A percentile compares a stretch with the other conserved stretches of the same genome.
Evolutionary conservation across 1,284 basidiomycete genomes (phyloP).

Genomic region (Cutaneotrichosporon cavernicola): DNA sequence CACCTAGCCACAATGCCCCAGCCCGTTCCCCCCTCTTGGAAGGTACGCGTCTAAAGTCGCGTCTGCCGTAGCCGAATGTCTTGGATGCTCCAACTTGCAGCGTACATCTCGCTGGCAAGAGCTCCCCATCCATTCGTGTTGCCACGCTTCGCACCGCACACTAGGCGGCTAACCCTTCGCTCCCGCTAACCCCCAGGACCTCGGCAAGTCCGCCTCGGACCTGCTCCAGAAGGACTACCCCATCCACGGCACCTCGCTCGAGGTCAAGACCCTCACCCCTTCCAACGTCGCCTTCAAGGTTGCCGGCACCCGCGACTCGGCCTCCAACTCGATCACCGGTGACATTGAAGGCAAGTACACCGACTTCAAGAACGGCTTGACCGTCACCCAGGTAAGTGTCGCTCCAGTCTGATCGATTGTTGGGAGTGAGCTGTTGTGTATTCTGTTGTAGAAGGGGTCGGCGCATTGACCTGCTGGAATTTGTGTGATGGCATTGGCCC

Average conservation of each 20-base stretch:
- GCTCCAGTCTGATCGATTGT: neutral
- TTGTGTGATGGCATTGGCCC: neutral
- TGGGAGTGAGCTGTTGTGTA: neutral
- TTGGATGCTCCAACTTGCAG: too few species aligned
- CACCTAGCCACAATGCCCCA: conserved; percentile 64
- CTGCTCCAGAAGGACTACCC: conserved; percentile 91
- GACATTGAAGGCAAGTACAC: conserved; percentile 90
- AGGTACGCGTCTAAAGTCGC: conserved; percentile 57
- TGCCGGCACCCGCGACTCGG: conserved; percentile 71
- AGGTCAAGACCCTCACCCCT: conserved; percentile 94
- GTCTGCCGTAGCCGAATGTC: too few species aligned
- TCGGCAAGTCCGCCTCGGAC: conserved; percentile 97
- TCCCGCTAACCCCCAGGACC: conserved; percentile 61
- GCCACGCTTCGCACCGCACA: too few species aligned
- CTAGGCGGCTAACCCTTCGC: too few species aligned
- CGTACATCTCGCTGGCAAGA: too few species aligned
- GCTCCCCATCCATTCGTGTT: too few species aligned
- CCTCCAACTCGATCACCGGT: conserved; percentile 69
- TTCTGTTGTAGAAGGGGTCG: neutral
- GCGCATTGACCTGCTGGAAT: neutral
- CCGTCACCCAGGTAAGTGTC: conserved; percentile 68
- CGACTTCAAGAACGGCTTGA: conserved; percentile 84
- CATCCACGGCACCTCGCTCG: conserved; percentile 72
- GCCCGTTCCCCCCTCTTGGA: conserved; percentile 89
- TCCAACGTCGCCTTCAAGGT: conserved; percentile 87